Evolutionary conservation across 148 eudicot genomes (phyloP).

Genomic region (Nepenthes gracilis): DNA sequence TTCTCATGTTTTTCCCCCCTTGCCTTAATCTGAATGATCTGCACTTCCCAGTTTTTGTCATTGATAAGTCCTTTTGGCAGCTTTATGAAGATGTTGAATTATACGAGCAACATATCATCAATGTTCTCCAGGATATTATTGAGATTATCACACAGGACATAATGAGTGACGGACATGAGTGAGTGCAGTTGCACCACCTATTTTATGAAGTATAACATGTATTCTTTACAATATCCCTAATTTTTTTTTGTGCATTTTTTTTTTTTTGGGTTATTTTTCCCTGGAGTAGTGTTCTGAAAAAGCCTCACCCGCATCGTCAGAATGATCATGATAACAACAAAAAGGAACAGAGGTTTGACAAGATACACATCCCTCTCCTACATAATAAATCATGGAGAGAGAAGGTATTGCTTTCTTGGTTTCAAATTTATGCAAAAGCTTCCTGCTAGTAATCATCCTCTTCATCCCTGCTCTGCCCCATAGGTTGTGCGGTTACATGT

Average conservation of each 20-base stretch:
- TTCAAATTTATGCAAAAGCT: background rate
- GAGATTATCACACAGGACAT: conserved; percentile 82
- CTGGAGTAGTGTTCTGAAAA: conserved; percentile 38
- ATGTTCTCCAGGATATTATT: conserved; percentile 85
- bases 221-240: background rate
- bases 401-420: conserved; percentile 33
- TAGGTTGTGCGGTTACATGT: conserved; percentile 88
- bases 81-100: conserved; percentile 40
- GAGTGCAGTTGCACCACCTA: conserved; percentile 13
- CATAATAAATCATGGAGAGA: conserved; percentile 61
- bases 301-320: conserved; percentile 18
- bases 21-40: background rate
- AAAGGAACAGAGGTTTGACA: conserved; percentile 72
- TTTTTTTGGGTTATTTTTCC: conserved; percentile 1
- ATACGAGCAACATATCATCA: conserved; percentile 64
- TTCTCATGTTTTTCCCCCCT: conserved; percentile 4
- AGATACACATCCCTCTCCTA: conserved; percentile 39
- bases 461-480: background rate
- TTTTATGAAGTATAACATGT: background rate
- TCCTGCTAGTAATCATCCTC: background rate
- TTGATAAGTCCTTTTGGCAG: conserved; percentile 26
- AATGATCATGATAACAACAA: conserved; percentile 15
- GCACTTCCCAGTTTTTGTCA: background rate
- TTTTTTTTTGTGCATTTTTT: background rate
- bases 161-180: conserved; percentile 61